These are phyloP conservation scores for Hypoxylon trugodes DNA, from an alignment of 495 filamentous ascomycete genomes.

Conservation along the genomic window DNA sequence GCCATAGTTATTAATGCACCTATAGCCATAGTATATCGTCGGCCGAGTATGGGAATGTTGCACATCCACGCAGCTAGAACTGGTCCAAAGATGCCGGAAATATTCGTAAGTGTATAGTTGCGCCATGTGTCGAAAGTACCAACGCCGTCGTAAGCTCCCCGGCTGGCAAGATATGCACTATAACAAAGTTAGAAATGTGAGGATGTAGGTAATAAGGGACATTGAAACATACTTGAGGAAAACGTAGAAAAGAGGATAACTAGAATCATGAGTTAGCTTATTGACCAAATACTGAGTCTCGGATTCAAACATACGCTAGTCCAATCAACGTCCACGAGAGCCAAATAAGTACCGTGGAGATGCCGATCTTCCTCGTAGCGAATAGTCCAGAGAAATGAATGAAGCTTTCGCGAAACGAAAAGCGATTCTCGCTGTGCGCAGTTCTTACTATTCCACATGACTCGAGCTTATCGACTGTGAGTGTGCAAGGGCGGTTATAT, in stretches of 20 bases:
- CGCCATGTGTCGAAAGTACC: constrained; percentile 68
- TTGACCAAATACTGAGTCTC: not conserved
- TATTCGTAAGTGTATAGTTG: constrained; percentile 74
- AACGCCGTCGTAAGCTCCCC: constrained; percentile 48
- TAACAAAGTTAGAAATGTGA: constrained; percentile 47
- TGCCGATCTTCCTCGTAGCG: constrained; percentile 64
- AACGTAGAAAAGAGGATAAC: constrained; percentile 74
- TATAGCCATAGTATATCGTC: constrained; percentile 72
- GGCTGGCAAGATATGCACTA: constrained; percentile 52
- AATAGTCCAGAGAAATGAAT: constrained; percentile 72
- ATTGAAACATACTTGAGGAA: constrained; percentile 61
- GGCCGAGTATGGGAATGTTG: constrained; percentile 63
- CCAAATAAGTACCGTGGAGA: constrained; percentile 73
- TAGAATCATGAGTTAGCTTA: constrained; percentile 30
- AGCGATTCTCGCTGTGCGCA: constrained; percentile 52
- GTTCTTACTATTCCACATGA: constrained; percentile 57
- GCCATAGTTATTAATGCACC: constrained; percentile 67
- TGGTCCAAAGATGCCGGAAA: constrained; percentile 70
- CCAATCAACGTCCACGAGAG: constrained; percentile 75
- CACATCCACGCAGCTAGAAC: constrained; percentile 72
- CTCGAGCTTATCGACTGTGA: constrained; percentile 68
- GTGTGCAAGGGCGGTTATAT: constrained; percentile 68
- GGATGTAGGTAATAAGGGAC: not conserved
- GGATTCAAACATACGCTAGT: constrained; percentile 53
- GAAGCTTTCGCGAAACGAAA: constrained; percentile 59